Base-by-base conservation (phyloP, 257 asterid species). In the Thymus mandschuricus region DNA sequence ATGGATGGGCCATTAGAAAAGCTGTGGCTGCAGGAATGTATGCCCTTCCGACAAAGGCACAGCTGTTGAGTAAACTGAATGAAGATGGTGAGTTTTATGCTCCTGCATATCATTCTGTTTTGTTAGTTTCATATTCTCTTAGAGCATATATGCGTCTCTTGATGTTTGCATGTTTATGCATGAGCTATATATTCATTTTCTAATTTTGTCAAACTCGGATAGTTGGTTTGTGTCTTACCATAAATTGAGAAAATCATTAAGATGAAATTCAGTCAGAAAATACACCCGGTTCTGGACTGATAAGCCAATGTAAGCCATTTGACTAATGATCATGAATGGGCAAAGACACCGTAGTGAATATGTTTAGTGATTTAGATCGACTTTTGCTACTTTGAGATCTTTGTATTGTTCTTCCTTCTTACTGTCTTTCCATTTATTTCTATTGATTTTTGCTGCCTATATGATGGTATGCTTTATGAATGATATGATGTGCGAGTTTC, bases 1-100 rank as follows among this genome's bases (percentile, higher is more conserved):
- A 94, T 79, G 90, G 89, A 69, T 91, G 98, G 98, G 92, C 87
- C 61, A 89, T 94, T 58, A 81, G 97, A 85, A 91, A 85, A 81
- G 96, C 98, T 62, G 96, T 89, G 33, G 80, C 76, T 60, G 96
- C 96, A 1, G 98, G 98, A 50, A 91, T 94, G 98, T 94, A 91
- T 81, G 92, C 91, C 63, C 96, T 94, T 73, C 98, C 98, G 15
- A 86, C 96, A 2, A 92, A 84, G 72, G 81, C 86, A 65, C 97
- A 94, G 72, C 84, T 94, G 30, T 48, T 94, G 83, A 81, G 66
- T 76, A 94, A 91, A 74, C 96, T 94, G 71, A 86, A 91, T 43
- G 98, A 94, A 85, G 96, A 94, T 74, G 97, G 98, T 89, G 67
- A 84, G 94, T 83, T 66, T 38, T 13, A 55, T 29, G 59, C 38